Percentiles rank a stretch among this genome's conserved stretches.
Conservation (phyloP, 1,284 basidiomycete species). For the Leccinum cinnamomeum region DNA sequence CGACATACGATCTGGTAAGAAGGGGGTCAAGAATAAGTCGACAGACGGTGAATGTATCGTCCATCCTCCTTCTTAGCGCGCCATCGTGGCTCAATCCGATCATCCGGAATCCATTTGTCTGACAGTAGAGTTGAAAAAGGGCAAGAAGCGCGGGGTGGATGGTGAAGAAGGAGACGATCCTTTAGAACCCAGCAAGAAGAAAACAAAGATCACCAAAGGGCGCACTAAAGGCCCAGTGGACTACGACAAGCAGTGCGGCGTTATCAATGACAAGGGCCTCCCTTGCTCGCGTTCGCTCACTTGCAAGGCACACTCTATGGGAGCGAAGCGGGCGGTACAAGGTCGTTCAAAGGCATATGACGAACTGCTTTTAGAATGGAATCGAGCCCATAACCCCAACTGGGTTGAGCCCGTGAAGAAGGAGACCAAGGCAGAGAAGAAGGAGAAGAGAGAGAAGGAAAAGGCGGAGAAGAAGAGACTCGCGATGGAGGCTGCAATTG, state of each 20-base stretch:
- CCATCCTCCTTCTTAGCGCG: slow-evolving; percentile 21
- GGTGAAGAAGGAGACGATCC: slow-evolving; percentile 63
- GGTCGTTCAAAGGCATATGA: slow-evolving; percentile 89
- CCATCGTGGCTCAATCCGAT: slow-evolving; percentile 15
- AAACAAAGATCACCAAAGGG: slow-evolving; percentile 73
- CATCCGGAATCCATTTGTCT: background rate
- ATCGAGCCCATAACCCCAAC: slow-evolving; percentile 88
- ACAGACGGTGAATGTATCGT: slow-evolving; percentile 46
- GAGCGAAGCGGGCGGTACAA: slow-evolving; percentile 89
- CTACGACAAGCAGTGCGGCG: slow-evolving; percentile 93
- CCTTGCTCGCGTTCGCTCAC: slow-evolving; percentile 97
- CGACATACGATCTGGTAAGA: slow-evolving; percentile 36
- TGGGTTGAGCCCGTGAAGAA: slow-evolving; percentile 91
- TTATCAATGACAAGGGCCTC: slow-evolving; percentile 93
- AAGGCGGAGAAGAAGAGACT: slow-evolving; percentile 74
- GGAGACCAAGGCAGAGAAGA: slow-evolving; percentile 79
- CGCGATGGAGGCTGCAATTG: slow-evolving; percentile 63
- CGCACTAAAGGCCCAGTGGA: slow-evolving; percentile 85
- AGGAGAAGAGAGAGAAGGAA: slow-evolving; percentile 76
- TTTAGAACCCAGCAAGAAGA: slow-evolving; percentile 68
- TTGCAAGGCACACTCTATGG: slow-evolving; percentile 98
- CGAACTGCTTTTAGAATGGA: slow-evolving; percentile 89
- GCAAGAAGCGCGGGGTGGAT: slow-evolving; percentile 74
- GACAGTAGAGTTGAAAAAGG: slow-evolving; percentile 35
- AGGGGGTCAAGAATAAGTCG: slow-evolving; percentile 33